Evolutionary conservation across 495 filamentous ascomycete genomes (phyloP).

Genomic region (Xylaria bambusicola): DNA sequence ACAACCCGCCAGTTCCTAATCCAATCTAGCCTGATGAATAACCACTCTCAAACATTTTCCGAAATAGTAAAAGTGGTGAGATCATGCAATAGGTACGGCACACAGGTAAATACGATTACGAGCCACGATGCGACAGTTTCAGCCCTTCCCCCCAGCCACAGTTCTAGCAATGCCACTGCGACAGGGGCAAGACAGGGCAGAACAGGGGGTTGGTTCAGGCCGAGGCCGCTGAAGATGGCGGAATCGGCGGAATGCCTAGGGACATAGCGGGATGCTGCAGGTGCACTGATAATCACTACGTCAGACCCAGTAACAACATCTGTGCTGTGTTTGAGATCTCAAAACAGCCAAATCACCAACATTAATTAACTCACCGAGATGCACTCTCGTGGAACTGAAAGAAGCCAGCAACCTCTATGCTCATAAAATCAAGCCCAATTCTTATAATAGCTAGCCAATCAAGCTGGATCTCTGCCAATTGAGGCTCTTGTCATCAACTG

Average conservation of each 20-base stretch:
- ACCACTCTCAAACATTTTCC: not conserved
- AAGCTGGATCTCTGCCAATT: too few relatives aligned
- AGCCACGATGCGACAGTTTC: not conserved
- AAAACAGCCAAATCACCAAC: not conserved
- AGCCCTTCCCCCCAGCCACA: slow-evolving; percentile 11
- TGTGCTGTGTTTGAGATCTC: not conserved
- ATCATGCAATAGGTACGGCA: slow-evolving; percentile 11
- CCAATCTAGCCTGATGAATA: not conserved
- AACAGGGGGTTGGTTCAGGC: slow-evolving; percentile 1
- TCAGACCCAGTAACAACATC: not conserved
- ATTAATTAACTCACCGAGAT: too few relatives aligned
- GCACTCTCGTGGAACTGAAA: too few relatives aligned
- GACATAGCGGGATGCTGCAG: not conserved
- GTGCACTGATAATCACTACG: slow-evolving; percentile 7
- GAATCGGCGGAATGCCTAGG: too few relatives aligned
- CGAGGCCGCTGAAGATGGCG: too few relatives aligned
- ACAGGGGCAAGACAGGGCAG: too few relatives aligned
- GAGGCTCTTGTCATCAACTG: too few relatives aligned
- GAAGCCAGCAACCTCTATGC: too few relatives aligned
- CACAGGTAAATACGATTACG: too few relatives aligned
- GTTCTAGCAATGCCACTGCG: too few relatives aligned
- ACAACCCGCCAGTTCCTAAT: not conserved
- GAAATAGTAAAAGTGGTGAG: slow-evolving; percentile 1
- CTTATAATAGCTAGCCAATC: too few relatives aligned
- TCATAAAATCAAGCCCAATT: too few relatives aligned